phyloP scores from a whole-genome alignment of 352 stramenopile genomes.

The Globisporangium cylindrosporum region DNA sequence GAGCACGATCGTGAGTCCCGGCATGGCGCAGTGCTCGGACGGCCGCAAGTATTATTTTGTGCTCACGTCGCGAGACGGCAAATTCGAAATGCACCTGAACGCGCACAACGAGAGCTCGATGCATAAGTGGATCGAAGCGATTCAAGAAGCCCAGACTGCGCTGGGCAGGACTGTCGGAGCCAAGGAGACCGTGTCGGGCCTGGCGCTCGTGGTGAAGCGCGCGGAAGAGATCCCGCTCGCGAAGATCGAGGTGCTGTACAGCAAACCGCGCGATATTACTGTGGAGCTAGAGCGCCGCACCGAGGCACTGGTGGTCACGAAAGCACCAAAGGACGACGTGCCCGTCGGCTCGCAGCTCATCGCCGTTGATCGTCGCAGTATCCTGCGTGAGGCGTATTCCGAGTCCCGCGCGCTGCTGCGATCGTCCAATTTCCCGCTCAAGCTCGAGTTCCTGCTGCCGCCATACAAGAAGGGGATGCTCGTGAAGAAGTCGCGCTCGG shows the following conservation, averaged over 20 bases:
- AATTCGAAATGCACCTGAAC: conserved; percentile 85
- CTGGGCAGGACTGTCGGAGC: conserved; percentile 37
- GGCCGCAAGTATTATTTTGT: conserved; percentile 86
- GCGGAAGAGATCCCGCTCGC: conserved; percentile 76
- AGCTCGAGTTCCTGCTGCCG: conserved; percentile 75
- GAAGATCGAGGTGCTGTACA: conserved; percentile 62
- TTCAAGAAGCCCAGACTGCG: conserved; percentile 73
- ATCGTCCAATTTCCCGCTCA: conserved; percentile 53
- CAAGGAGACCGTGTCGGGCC: conserved; percentile 54
- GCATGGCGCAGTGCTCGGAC: conserved; percentile 79
- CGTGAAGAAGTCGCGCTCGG: conserved; percentile 83
- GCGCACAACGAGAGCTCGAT: conserved; percentile 81
- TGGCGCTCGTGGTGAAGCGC: conserved; percentile 72
- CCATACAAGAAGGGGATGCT: conserved; percentile 80
- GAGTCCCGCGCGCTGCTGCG: conserved; percentile 54
- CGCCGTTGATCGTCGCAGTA: conserved; percentile 51
- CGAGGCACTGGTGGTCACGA: conserved; percentile 70
- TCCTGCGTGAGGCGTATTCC: conserved; percentile 59
- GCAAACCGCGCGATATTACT: conserved; percentile 54
- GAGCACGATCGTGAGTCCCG: conserved; percentile 77
- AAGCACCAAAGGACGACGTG: conserved; percentile 44
- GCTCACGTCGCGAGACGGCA: conserved; percentile 73
- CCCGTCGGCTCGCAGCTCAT: conserved; percentile 76
- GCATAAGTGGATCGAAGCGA: conserved; percentile 83
- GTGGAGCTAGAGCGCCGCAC: conserved; percentile 74